phyloP scores from a whole-genome alignment of 1,284 basidiomycete genomes.

The Trametes sp. region DNA sequence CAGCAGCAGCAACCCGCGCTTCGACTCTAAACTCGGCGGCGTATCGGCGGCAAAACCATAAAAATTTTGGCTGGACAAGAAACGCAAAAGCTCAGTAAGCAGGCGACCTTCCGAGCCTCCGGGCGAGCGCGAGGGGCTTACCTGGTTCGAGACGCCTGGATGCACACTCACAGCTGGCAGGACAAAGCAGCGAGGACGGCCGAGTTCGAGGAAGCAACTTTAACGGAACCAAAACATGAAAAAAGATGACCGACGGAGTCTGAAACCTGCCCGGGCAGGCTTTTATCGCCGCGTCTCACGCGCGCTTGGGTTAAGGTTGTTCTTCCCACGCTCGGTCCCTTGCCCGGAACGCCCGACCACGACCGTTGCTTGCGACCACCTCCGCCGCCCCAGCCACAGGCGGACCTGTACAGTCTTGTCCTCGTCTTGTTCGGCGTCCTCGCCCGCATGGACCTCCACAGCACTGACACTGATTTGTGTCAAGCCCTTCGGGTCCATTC shows the following conservation, averaged over 20 bases:
- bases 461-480: constrained; percentile 9
- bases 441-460: constrained; percentile 3
- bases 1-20: constrained; percentile 28
- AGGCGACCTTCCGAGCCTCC: constrained; percentile 2
- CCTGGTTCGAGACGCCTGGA: constrained; percentile 28
- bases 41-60: constrained; percentile 36
- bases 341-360: constrained; percentile 18
- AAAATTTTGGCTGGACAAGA: constrained; percentile 27
- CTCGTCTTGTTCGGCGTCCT: not conserved
- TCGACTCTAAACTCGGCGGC: constrained; percentile 30
- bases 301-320: constrained; percentile 28
- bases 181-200: constrained; percentile 31
- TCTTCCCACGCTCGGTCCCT: constrained; percentile 29
- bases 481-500: constrained; percentile 4
- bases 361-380: constrained; percentile 15
- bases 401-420: too few relatives aligned
- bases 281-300: constrained; percentile 20
- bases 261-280: constrained; percentile 15
- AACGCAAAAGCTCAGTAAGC: not conserved
- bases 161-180: constrained; percentile 32
- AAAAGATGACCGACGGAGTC: constrained; percentile 31
- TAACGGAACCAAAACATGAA: constrained; percentile 36
- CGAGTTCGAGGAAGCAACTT: constrained; percentile 32
- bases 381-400: constrained; percentile 1
- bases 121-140: constrained; percentile 4